Evolutionary conservation across 2,329 filamentous ascomycete genomes (phyloP).

Genomic region (Diaporthe velutina): DNA sequence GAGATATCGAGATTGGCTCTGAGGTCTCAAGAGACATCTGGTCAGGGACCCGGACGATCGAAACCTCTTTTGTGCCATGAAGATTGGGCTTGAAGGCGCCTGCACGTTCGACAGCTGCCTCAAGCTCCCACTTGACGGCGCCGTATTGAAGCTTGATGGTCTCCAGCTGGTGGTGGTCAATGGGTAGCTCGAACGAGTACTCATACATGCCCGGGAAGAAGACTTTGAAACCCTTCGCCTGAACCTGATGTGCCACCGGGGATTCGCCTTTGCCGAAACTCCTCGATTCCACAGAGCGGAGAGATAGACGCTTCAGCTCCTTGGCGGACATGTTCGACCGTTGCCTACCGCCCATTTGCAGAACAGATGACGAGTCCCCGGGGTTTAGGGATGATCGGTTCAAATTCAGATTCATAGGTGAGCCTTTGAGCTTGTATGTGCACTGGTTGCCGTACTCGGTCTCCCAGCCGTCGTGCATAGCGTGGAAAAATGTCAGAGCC

Average conservation of each 20-base stretch:
- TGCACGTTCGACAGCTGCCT: constrained; percentile 86
- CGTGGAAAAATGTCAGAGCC: constrained; percentile 93
- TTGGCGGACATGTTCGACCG: constrained; percentile 55
- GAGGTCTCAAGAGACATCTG: constrained; percentile 91
- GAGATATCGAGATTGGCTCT: constrained; percentile 92
- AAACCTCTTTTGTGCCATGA: constrained; percentile 84
- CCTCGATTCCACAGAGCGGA: constrained; percentile 84
- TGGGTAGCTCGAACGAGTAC: constrained; percentile 85
- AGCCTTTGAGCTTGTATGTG: constrained; percentile 62
- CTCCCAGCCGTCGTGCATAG: constrained; percentile 72
- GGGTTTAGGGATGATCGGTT: constrained; percentile 41
- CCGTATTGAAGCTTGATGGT: constrained; percentile 90
- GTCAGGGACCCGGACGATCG: constrained; percentile 85
- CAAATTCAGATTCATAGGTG: constrained; percentile 51
- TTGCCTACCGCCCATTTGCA: constrained; percentile 48
- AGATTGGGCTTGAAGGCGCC: constrained; percentile 93
- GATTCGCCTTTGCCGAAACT: constrained; percentile 87
- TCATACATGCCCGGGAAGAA: constrained; percentile 81
- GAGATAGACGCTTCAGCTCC: constrained; percentile 76
- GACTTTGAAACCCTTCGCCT: constrained; percentile 83
- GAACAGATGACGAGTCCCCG: constrained; percentile 49
- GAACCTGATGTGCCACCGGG: constrained; percentile 69
- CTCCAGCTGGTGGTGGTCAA: constrained; percentile 90
- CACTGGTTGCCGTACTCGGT: constrained; percentile 74
- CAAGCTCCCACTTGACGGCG: constrained; percentile 88